Base-by-base conservation (phyloP, 768 basidiomycete species). In the Hemileccinum impolitum region DNA sequence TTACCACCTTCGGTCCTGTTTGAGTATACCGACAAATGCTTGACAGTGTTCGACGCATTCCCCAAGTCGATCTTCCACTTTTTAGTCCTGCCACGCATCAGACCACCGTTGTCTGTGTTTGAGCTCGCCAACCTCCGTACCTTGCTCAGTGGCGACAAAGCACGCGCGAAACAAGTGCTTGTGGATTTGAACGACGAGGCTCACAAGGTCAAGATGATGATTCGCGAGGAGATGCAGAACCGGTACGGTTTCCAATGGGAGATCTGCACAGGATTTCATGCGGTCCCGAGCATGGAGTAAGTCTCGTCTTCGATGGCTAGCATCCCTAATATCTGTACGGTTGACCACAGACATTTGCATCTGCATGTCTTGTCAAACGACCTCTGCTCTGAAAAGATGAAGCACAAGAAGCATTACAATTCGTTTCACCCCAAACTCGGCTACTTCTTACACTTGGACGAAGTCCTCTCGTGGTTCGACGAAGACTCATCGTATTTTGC, bases 51-150 rank as follows among this genome's bases (percentile, higher is more conserved):
- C 60, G 90, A 93, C 69, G 77, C 72, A 23, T 93, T 75, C 61
- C 87, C 87, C 5, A 93, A 93, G 67, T 83, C 89, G 5, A 85
- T 82, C 47, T 94, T 91, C 65, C 94, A 96, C 68, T 87, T 93
- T 61, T 76, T 96, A 38, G 67, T 95, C 47, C 74, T 95, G n/a
- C 94, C 94, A 35, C 78, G 83, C 59, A 44, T 66, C 52, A 56
- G 39, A 35, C 57, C 61, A 6, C 61, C 72, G 9, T 35, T 65
- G 45, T 63, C 55, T 45, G 65, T 65, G 36, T 54, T 60, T 40
- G 74, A 76, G 26, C 71, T 90, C 34, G 57, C 73, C 18, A 79
- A 73, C 62, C 72, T 95, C 17, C 73, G 71, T 46, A 68, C 78
- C 12, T 69, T 93, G 34, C 63, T 85, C 59, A 72, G 67, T 45